Percentiles rank a stretch among this genome's conserved stretches.
Conservation (phyloP, 371 early-diverging fungal species). For the Saksenaea vasiformis region DNA sequence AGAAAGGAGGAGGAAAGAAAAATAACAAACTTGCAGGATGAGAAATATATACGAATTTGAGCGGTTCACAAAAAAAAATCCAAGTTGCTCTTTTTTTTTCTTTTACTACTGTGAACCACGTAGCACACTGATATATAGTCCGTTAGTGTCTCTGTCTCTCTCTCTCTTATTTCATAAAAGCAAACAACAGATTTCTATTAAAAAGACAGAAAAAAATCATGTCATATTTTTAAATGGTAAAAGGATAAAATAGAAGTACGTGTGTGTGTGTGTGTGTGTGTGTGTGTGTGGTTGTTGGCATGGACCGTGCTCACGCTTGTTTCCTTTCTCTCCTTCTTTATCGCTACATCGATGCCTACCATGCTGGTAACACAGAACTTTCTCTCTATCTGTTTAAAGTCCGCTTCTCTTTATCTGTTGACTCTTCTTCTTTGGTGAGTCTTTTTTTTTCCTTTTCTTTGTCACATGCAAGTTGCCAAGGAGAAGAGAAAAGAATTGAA, state of each 20-base stretch:
- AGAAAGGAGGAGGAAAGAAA: not conserved
- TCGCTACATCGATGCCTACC: not conserved
- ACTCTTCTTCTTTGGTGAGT: too few relatives aligned
- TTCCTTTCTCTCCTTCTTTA: not conserved
- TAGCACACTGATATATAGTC: not conserved
- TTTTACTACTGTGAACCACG: not conserved
- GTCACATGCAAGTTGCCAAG: too few relatives aligned
- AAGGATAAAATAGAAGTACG: too few relatives aligned
- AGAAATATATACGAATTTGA: not conserved
- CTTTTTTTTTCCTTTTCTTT: too few relatives aligned
- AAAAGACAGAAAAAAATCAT: not conserved
- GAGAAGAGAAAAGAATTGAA: too few relatives aligned
- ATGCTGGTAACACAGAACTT: not conserved
- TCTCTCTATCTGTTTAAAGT: not conserved
- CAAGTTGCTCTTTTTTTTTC: too few relatives aligned
- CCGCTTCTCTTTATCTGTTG: too few relatives aligned
- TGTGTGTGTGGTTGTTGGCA: too few relatives aligned
- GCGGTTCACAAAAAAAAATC: not conserved
- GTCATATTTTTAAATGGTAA: not conserved
- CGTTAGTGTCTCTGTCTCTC: not conserved
- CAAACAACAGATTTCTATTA: not conserved
- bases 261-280: too few relatives aligned
- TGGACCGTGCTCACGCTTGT: not conserved
- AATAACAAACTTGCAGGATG: not conserved
- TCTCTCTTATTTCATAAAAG: not conserved